Percentiles rank a stretch among this genome's conserved stretches.
phyloP scores from a whole-genome alignment of 371 early-diverging fungal species.

The Blakeslea trispora region DNA sequence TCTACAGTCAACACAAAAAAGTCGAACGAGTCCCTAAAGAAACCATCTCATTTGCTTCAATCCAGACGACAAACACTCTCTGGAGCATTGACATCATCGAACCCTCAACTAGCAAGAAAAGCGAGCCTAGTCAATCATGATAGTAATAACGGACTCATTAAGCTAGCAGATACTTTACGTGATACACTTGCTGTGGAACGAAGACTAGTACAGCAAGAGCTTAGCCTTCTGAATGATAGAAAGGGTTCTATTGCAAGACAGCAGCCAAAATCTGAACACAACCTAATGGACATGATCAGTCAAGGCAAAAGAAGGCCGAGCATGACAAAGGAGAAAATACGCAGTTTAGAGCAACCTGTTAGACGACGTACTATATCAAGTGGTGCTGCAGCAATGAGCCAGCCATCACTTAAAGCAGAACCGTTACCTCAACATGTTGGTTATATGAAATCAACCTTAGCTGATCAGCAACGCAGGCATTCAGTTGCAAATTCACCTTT shows the following conservation, averaged over 20 bases:
- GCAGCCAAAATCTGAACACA: constrained; percentile 6
- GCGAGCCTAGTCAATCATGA: background rate
- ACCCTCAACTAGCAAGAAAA: background rate
- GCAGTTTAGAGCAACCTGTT: constrained; percentile 25
- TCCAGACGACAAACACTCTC: constrained; percentile 19
- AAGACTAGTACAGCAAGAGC: constrained; percentile 31
- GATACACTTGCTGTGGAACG: constrained; percentile 39
- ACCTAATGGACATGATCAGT: constrained; percentile 7
- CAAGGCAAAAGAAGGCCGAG: constrained; percentile 28
- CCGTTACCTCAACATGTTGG: constrained; percentile 9
- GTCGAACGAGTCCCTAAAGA: constrained; percentile 1
- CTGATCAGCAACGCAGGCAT: constrained; percentile 33
- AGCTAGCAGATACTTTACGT: constrained; percentile 37
- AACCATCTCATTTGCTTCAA: background rate
- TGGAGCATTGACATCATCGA: constrained; percentile 9
- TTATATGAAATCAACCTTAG: constrained; percentile 35
- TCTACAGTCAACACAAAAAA: background rate
- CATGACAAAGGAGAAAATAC: constrained; percentile 35
- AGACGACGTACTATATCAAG: constrained; percentile 39
- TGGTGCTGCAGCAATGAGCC: constrained; percentile 18
- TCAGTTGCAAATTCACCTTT: constrained; percentile 17
- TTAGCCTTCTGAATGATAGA: constrained; percentile 23
- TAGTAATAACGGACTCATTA: constrained; percentile 24
- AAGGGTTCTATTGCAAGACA: constrained; percentile 8
- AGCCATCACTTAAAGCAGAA: background rate